Base-by-base conservation (phyloP, 2,329 filamentous ascomycete species). In the Diplodia intermedia region DNA sequence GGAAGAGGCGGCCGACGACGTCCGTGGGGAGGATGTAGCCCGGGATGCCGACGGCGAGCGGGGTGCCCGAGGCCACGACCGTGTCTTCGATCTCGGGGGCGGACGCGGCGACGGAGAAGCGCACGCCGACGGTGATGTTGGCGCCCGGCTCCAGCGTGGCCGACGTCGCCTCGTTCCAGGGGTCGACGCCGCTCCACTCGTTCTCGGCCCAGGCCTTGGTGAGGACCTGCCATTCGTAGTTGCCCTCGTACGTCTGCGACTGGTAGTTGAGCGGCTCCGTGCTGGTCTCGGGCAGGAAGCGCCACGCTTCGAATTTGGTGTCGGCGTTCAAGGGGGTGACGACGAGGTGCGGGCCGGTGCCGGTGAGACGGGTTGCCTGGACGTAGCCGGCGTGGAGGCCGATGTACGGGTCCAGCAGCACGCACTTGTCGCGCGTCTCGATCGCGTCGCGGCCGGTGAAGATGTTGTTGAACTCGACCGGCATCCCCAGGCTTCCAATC, bases 401-500 rank as follows among this genome's bases (percentile, higher is more conserved):
- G n/a, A 89, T 83, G 66, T 88, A 88, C 0, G 87, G 86, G 67
- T 89, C 87, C 0, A 84, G 81, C 3, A 89, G 79, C 0, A 85
- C 85, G 72, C 87, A 89, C 31, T 81, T 79, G 0, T 78, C 75
- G 65, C 84, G 82, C 7, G 83, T 86, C 7, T 86, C 82, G 2
- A 77, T 76, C 0, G 85, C 81, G 1, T 77, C 75, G 9, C 85
- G 81, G 54, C 79, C 79, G 14, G 82, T 86, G 72, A 89, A 89
- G 71, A 89, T 88, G 74, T 84, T 89, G 77, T 89, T 89, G 78
- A 88, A 87, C 73, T 87, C 85, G 23, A 86, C 81, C 0, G 86
- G 86, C 62, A 89, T 83, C 0, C 86, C 87, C 1, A 89, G 78
- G 57, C 83, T 83, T 1, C 87, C 87, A 5, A 89, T 75, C 68